Conservation (phyloP, 2,329 filamentous ascomycete species). For the Alternaria sp. region DNA sequence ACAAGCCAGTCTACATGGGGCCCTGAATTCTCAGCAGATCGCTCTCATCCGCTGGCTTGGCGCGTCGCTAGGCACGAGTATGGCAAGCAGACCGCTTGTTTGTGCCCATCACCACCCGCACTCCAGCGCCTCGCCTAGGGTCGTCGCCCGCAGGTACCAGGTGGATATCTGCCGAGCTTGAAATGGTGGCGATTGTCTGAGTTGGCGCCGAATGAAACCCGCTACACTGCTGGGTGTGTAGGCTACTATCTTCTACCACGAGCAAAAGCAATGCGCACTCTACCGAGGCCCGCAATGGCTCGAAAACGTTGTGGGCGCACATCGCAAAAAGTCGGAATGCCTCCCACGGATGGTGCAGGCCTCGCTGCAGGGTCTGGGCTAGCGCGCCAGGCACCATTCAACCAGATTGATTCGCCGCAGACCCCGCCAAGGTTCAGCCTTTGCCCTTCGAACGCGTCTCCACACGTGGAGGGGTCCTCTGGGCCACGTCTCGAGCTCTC, state of each 20-base stretch:
- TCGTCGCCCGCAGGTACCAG: conserved; percentile 10
- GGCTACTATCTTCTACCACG: neutral
- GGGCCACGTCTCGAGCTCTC: neutral
- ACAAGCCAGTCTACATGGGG: conserved; percentile 17
- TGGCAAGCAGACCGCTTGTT: conserved; percentile 41
- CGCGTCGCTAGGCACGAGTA: conserved; percentile 17
- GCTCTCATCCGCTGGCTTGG: conserved; percentile 28
- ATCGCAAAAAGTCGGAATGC: conserved; percentile 19
- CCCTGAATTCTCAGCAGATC: conserved; percentile 28
- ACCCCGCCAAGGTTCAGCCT: conserved; percentile 8
- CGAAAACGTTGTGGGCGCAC: conserved; percentile 3
- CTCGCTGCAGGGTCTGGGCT: conserved; percentile 21
- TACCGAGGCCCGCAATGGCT: conserved; percentile 16
- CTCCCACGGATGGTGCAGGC: neutral
- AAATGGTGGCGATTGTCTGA: neutral
- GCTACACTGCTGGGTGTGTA: neutral
- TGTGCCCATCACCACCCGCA: conserved; percentile 28
- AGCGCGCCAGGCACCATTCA: conserved; percentile 15
- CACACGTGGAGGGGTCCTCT: conserved; percentile 7
- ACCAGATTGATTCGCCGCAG: conserved; percentile 11
- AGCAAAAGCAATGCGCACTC: neutral
- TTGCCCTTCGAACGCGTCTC: conserved; percentile 7
- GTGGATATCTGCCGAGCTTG: conserved; percentile 11
- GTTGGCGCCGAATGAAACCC: neutral
- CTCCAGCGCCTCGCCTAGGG: conserved; percentile 23